These are phyloP conservation scores for Leishmania tarentolae DNA, from an alignment of 208 protist species.

Conservation along the genomic window DNA sequence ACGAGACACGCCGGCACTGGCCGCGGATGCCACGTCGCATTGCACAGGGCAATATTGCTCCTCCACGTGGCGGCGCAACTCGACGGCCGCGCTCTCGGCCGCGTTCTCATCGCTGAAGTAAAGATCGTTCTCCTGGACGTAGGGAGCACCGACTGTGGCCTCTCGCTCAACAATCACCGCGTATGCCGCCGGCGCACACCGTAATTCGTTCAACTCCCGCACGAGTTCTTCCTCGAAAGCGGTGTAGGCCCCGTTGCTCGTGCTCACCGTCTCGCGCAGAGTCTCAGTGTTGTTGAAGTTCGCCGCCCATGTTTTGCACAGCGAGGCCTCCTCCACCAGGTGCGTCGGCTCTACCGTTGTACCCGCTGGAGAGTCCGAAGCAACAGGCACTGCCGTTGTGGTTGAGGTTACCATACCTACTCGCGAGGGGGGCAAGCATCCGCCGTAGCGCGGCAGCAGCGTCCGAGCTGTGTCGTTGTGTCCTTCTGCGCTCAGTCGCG, in stretches of 20 bases:
- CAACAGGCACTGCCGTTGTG: not conserved
- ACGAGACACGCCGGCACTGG: not conserved
- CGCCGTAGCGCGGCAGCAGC: not conserved
- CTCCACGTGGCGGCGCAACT: conserved; percentile 22
- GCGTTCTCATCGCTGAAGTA: conserved; percentile 51
- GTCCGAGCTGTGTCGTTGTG: not conserved
- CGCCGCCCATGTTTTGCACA: conserved; percentile 33
- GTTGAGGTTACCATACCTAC: not conserved
- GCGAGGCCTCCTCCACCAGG: conserved; percentile 26
- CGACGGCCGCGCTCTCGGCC: conserved; percentile 14
- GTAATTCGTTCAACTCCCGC: conserved; percentile 72
- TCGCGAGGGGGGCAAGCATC: not conserved
- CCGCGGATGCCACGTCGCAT: not conserved
- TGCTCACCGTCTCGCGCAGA: conserved; percentile 62
- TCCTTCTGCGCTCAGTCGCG: not conserved
- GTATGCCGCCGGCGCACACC: conserved; percentile 62
- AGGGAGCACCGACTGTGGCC: conserved; percentile 70
- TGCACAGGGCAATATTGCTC: conserved; percentile 1
- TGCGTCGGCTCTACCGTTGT: conserved; percentile 3
- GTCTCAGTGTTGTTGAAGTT: conserved; percentile 36
- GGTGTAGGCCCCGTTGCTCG: conserved; percentile 56
- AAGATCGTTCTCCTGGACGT: conserved; percentile 52
- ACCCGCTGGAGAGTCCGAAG: not conserved
- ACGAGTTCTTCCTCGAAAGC: conserved; percentile 61
- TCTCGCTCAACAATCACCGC: conserved; percentile 57